Evolutionary conservation across 2,329 filamentous ascomycete genomes (phyloP).

Genomic region (Scedosporium apiospermum): DNA sequence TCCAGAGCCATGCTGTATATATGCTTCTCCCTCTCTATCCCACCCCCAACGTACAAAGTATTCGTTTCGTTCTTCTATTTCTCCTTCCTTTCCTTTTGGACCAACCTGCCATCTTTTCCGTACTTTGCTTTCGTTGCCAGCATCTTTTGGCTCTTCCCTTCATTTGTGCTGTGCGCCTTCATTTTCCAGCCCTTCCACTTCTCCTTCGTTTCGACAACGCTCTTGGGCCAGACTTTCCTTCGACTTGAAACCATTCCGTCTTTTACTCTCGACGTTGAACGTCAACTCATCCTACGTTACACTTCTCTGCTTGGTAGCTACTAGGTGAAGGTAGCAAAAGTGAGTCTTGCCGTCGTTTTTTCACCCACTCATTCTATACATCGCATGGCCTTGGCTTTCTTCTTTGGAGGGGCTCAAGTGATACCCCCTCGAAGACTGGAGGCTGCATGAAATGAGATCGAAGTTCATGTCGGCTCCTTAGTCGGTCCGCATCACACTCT

Average conservation of each 20-base stretch:
- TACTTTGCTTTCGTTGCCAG: neutral
- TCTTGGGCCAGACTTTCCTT: neutral
- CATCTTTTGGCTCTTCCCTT: neutral
- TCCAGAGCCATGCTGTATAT: neutral
- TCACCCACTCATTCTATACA: neutral
- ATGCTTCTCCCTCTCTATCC: neutral
- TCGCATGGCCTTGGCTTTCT: neutral
- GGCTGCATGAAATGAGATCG: neutral
- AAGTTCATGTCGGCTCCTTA: neutral
- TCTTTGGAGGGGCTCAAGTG: neutral
- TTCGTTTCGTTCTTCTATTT: neutral
- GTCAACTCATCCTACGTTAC: neutral
- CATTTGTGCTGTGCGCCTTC: constrained; percentile 1
- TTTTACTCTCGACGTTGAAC: neutral
- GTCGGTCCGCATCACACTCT: neutral
- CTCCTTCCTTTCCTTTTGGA: neutral
- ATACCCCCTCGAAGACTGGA: neutral
- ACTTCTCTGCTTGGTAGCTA: neutral
- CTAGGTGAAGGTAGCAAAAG: neutral
- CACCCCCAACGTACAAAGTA: neutral
- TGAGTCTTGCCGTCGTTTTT: neutral
- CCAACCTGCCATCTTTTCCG: neutral
- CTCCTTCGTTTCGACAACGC: neutral
- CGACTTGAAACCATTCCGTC: neutral
- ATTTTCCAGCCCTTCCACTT: neutral